These are phyloP conservation scores for Paradendryphiella salina DNA, from an alignment of 2,329 filamentous ascomycete species.

Conservation along the genomic window DNA sequence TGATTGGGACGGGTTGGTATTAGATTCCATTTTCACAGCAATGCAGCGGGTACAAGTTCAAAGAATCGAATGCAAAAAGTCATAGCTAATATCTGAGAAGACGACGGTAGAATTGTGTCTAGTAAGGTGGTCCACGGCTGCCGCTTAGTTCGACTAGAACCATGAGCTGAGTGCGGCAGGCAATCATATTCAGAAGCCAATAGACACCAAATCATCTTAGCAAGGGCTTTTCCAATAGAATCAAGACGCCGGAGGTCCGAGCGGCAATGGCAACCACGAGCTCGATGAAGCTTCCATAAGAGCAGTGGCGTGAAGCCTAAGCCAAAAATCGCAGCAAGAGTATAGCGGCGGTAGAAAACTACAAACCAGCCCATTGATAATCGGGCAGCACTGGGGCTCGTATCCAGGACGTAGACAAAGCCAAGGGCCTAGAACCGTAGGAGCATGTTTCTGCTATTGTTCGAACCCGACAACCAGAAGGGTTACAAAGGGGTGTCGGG, in stretches of 20 bases:
- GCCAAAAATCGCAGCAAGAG: background rate
- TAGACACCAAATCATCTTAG: background rate
- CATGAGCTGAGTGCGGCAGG: background rate
- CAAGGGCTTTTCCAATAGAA: slow-evolving; percentile 1
- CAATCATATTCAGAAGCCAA: background rate
- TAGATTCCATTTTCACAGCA: slow-evolving; percentile 1
- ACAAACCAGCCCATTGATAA: background rate
- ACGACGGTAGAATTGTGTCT: background rate
- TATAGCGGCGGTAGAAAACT: background rate
- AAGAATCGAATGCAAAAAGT: background rate
- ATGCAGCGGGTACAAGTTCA: background rate
- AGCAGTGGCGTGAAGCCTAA: background rate
- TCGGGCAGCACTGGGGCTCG: background rate
- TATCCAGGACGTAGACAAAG: slow-evolving; percentile 3
- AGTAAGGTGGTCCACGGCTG: background rate
- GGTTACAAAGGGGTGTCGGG: slow-evolving; percentile 5
- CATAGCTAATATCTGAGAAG: background rate
- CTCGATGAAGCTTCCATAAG: background rate
- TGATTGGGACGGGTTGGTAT: background rate
- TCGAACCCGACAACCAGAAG: slow-evolving; percentile 4
- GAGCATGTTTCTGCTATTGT: slow-evolving; percentile 2
- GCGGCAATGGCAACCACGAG: background rate
- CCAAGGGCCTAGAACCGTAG: background rate
- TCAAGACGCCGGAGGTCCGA: background rate
- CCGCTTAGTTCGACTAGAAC: background rate